phyloP scores from a whole-genome alignment of 306 rosid species.

The Cucumis hystrix region DNA sequence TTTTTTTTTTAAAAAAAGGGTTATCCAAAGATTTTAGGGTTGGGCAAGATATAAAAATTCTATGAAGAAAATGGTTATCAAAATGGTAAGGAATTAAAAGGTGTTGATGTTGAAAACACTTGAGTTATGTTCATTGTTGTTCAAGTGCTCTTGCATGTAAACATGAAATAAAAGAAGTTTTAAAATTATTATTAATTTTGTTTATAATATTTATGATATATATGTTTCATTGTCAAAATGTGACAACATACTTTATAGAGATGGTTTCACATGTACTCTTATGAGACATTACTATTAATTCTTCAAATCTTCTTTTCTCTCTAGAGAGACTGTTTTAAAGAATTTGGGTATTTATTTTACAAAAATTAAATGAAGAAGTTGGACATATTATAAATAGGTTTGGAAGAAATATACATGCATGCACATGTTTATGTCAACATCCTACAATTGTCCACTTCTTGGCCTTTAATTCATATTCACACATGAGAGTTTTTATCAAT shows the following conservation, averaged over 20 bases:
- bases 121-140: too few relatives aligned
- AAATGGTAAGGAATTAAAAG: too few relatives aligned
- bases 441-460: background rate
- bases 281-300: background rate
- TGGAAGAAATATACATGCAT: background rate
- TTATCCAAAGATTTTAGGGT: too few relatives aligned
- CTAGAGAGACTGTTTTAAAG: background rate
- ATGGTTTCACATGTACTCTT: background rate
- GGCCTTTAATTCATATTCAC: background rate
- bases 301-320: background rate
- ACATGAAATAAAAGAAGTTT: too few relatives aligned
- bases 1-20: too few relatives aligned
- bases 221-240: background rate
- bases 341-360: background rate
- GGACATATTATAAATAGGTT: background rate
- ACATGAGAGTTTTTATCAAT: background rate
- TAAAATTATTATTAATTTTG: too few relatives aligned
- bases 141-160: too few relatives aligned
- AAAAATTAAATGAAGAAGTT: background rate
- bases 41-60: too few relatives aligned
- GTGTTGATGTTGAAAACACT: too few relatives aligned
- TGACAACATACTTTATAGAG: background rate
- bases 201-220: background rate
- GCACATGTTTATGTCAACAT: constrained; percentile 5
- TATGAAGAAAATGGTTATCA: too few relatives aligned